Percentiles rank a stretch among this genome's conserved stretches.
Evolutionary conservation across 148 eudicot species (phyloP).

Genomic region (Polygonum aviculare): DNA sequence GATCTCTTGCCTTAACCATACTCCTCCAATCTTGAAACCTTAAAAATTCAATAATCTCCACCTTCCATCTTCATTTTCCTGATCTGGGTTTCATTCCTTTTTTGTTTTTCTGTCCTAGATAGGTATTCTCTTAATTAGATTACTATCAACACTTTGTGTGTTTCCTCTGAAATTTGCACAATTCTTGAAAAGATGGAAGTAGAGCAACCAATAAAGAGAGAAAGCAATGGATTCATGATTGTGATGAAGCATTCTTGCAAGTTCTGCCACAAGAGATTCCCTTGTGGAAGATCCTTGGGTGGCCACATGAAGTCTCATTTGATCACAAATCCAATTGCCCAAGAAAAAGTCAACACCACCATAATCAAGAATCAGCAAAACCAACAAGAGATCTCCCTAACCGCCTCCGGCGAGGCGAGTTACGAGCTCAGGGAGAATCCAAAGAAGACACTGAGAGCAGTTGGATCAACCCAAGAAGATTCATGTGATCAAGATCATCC

Average conservation of each 20-base stretch:
- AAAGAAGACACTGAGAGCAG: not conserved
- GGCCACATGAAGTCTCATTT: conserved; percentile 98
- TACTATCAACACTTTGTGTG: not conserved
- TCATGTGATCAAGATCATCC: conserved; percentile 3
- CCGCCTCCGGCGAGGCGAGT: not conserved
- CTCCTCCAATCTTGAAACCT: not conserved
- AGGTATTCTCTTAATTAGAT: too few relatives aligned
- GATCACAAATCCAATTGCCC: conserved; percentile 15
- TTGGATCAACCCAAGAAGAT: not conserved
- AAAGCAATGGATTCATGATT: not conserved
- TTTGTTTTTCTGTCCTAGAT: not conserved
- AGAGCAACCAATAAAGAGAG: not conserved
- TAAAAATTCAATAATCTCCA: not conserved
- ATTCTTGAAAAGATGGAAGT: not conserved
- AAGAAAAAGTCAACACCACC: conserved; percentile 17
- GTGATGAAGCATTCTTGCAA: conserved; percentile 56
- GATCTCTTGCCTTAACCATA: not conserved
- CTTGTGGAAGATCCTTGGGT: conserved; percentile 86
- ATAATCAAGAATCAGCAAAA: not conserved
- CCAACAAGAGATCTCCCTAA: not conserved
- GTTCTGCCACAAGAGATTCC: conserved; percentile 63
- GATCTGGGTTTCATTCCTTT: not conserved
- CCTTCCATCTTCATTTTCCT: not conserved
- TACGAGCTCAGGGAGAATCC: conserved; percentile 1
- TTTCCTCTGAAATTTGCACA: not conserved